Conservation (phyloP, 495 filamentous ascomycete species). For the Penicillium paradoxum region DNA sequence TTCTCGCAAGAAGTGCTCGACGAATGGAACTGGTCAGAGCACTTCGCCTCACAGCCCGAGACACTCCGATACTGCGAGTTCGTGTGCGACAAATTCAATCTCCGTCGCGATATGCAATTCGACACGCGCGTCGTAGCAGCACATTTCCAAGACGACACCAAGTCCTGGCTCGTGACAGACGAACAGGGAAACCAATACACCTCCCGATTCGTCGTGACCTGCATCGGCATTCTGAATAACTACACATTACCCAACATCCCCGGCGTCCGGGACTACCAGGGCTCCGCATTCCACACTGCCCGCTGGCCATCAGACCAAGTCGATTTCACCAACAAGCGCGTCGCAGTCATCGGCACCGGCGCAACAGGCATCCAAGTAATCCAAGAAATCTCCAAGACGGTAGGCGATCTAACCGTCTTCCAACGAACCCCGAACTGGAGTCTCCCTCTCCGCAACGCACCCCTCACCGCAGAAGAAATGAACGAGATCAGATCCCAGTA, state of each 20-base stretch:
- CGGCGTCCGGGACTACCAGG: constrained; percentile 12
- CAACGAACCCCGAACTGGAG: constrained; percentile 46
- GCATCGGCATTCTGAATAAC: constrained; percentile 11
- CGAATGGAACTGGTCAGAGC: constrained; percentile 28
- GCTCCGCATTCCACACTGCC: constrained; percentile 23
- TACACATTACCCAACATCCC: constrained; percentile 28
- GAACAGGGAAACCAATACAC: constrained; percentile 13
- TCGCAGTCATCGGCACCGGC: constrained; percentile 46
- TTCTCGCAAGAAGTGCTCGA: constrained; percentile 20
- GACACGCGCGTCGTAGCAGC: constrained; percentile 14
- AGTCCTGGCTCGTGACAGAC: constrained; percentile 17
- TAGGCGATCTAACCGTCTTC: constrained; percentile 37
- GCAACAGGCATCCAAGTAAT: constrained; percentile 42
- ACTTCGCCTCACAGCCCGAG: constrained; percentile 22
- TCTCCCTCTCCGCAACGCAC: constrained; percentile 44
- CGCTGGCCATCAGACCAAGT: constrained; percentile 17
- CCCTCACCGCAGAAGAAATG: constrained; percentile 43
- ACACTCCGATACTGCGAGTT: constrained; percentile 23
- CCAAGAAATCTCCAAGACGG: constrained; percentile 22
- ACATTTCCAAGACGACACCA: constrained; percentile 18
- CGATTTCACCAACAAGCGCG: constrained; percentile 34
- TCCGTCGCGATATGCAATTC: constrained; percentile 23
- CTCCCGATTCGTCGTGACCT: constrained; percentile 15
- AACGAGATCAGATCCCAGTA: constrained; percentile 35
- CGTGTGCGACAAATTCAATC: constrained; percentile 16